A percentile compares a stretch with the other conserved stretches of the same genome.
phyloP scores from a whole-genome alignment of 148 eudicot genomes.

The Chenopodium suecicum region DNA sequence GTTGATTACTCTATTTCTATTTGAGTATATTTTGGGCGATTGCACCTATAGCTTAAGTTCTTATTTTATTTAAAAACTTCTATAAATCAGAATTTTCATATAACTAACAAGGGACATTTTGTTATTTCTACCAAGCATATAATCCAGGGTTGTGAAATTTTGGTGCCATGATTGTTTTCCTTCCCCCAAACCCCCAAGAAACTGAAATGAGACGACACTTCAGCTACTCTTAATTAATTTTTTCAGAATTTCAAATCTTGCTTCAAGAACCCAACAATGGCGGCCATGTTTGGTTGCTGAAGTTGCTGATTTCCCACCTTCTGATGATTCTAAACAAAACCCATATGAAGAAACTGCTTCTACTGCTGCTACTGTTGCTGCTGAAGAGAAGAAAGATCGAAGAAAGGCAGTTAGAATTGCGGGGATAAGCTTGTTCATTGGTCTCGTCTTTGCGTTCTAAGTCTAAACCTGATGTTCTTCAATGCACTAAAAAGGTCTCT shows the following conservation, averaged over 20 bases:
- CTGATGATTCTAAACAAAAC: constrained; percentile 13
- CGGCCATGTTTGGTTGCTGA: constrained; percentile 22
- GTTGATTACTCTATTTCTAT: too few relatives aligned
- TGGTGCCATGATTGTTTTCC: too few relatives aligned
- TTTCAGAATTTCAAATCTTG: neutral
- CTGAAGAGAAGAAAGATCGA: constrained; percentile 46
- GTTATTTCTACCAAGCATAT: too few relatives aligned
- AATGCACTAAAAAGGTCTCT: constrained; percentile 74
- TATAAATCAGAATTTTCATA: too few relatives aligned
- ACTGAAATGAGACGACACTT: too few relatives aligned
- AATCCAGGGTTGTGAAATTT: too few relatives aligned
- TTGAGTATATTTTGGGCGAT: too few relatives aligned
- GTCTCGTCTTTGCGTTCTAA: constrained; percentile 86
- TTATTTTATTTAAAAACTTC: too few relatives aligned
- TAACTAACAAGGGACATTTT: too few relatives aligned
- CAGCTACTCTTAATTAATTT: too few relatives aligned
- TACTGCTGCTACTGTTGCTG: neutral
- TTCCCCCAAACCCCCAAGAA: too few relatives aligned
- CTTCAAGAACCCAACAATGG: constrained; percentile 3
- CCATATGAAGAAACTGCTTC: constrained; percentile 7
- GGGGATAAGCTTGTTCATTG: constrained; percentile 93
- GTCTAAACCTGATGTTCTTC: constrained; percentile 72
- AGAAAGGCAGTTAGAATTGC: constrained; percentile 69
- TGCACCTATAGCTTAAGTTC: too few relatives aligned
- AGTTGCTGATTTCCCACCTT: constrained; percentile 14